Conservation (phyloP, 805 yeast genomes). For the Candida qinlingensis region DNA sequence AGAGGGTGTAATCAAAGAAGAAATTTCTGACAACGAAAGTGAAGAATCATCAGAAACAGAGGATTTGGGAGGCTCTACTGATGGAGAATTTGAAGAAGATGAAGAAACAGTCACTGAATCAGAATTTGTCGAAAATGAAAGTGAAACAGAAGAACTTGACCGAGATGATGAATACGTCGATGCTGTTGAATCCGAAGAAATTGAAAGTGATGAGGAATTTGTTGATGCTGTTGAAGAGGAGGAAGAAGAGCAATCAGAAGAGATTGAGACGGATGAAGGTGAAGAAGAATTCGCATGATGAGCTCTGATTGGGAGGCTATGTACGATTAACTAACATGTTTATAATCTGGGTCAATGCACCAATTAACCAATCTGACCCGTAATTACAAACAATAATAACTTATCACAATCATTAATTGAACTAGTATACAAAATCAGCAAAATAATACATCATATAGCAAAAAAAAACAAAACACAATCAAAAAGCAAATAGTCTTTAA, state of each 20-base stretch:
- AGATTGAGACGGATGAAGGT: not conserved
- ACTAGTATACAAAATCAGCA: not conserved
- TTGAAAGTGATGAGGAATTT: not conserved
- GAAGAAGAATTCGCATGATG: slow-evolving; percentile 9
- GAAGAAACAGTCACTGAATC: too few relatives aligned
- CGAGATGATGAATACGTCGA: not conserved
- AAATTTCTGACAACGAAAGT: too few relatives aligned
- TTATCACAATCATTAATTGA: too few relatives aligned
- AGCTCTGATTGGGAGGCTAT: slow-evolving; percentile 3
- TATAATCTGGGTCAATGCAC: not conserved
- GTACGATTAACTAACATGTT: too few relatives aligned
- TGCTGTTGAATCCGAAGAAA: not conserved
- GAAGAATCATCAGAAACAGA: too few relatives aligned
- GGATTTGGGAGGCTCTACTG: too few relatives aligned
- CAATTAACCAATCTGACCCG: not conserved
- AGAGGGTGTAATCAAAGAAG: not conserved
- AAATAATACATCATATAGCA: not conserved
- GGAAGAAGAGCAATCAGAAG: not conserved
- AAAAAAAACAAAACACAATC: not conserved
- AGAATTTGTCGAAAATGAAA: not conserved
- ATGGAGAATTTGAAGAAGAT: too few relatives aligned
- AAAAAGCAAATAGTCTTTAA: not conserved
- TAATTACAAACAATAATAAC: not conserved
- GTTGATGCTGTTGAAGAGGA: not conserved
- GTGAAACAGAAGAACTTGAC: not conserved